Evolutionary conservation across 2,329 filamentous ascomycete species (phyloP).

Genomic region (Zasmidium cellare): DNA sequence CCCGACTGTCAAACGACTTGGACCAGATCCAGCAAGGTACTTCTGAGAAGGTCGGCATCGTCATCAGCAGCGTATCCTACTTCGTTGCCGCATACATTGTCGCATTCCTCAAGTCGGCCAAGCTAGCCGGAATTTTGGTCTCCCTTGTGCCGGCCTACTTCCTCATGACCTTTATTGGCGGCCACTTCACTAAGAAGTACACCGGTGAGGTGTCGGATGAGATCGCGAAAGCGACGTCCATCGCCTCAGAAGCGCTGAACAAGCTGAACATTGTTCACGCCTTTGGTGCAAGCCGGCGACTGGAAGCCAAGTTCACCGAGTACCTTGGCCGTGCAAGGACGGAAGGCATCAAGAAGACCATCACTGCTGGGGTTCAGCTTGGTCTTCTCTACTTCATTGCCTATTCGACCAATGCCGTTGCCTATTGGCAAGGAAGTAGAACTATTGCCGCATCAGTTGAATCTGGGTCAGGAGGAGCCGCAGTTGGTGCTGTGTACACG

Average conservation of each 20-base stretch:
- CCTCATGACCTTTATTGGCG: conserved; percentile 58
- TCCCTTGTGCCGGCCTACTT: conserved; percentile 64
- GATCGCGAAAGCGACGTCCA: conserved; percentile 60
- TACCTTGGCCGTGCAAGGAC: conserved; percentile 53
- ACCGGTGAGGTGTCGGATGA: conserved; percentile 51
- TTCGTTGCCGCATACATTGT: conserved; percentile 68
- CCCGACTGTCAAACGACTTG: conserved; percentile 65
- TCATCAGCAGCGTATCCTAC: conserved; percentile 62
- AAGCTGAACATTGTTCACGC: conserved; percentile 45
- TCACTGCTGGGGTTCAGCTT: conserved; percentile 58
- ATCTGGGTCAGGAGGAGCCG: conserved; percentile 1
- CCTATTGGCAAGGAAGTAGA: conserved; percentile 67
- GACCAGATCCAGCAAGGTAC: conserved; percentile 67
- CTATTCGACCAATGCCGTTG: conserved; percentile 65
- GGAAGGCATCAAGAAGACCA: conserved; percentile 60
- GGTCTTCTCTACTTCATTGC: conserved; percentile 67
- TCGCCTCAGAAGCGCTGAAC: conserved; percentile 62
- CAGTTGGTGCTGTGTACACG: conserved; percentile 53
- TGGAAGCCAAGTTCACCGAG: conserved; percentile 61
- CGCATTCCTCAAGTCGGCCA: conserved; percentile 64
- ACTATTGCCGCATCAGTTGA: conserved; percentile 50
- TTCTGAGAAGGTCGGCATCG: conserved; percentile 69
- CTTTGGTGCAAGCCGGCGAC: conserved; percentile 59
- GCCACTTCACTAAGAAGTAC: conserved; percentile 56
- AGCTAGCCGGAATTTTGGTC: conserved; percentile 64